Evolutionary conservation across 1,284 basidiomycete species (phyloP).

Genomic region (Heimioporus punctisporus): DNA sequence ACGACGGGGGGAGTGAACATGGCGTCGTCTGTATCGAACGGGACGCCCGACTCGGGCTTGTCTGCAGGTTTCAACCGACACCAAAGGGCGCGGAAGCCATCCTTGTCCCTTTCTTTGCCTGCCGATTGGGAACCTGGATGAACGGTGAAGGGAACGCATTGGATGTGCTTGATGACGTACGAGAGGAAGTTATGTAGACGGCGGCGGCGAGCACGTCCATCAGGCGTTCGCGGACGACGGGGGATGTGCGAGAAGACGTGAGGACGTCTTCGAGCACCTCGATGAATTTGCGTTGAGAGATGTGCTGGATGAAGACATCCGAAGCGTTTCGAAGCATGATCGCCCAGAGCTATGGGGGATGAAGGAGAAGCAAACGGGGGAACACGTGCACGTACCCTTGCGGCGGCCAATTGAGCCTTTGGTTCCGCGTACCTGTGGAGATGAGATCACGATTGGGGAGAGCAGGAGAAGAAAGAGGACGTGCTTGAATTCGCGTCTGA

Average conservation of each 20-base stretch:
- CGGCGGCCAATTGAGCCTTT: constrained; percentile 69
- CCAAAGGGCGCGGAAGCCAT: constrained; percentile 69
- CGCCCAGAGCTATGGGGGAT: constrained; percentile 67
- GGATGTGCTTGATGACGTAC: constrained; percentile 34
- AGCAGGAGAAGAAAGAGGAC: constrained; percentile 17
- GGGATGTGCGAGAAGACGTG: constrained; percentile 57
- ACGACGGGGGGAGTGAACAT: constrained; percentile 71
- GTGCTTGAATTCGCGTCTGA: constrained; percentile 78
- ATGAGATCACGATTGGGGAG: no score
- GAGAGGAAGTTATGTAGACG: constrained; percentile 57
- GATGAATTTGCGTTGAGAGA: constrained; percentile 74
- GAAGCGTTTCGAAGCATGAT: constrained; percentile 79
- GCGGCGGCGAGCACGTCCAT: constrained; percentile 75
- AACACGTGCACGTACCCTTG: constrained; percentile 48
- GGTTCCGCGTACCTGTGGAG: constrained; percentile 65
- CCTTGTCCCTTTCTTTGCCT: constrained; percentile 42
- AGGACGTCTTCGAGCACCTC: constrained; percentile 74
- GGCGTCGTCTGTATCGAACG: constrained; percentile 72
- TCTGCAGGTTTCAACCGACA: constrained; percentile 65
- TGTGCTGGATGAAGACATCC: constrained; percentile 65
- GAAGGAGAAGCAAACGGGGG: background rate
- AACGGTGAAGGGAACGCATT: background rate
- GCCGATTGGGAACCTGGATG: constrained; percentile 27
- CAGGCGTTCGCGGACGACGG: constrained; percentile 73
- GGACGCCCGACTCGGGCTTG: constrained; percentile 76